Evolutionary conservation across 331 rosid species (phyloP), one percentile per base, ranked within the genome.

Genomic region (Rosa hybrid): DNA sequence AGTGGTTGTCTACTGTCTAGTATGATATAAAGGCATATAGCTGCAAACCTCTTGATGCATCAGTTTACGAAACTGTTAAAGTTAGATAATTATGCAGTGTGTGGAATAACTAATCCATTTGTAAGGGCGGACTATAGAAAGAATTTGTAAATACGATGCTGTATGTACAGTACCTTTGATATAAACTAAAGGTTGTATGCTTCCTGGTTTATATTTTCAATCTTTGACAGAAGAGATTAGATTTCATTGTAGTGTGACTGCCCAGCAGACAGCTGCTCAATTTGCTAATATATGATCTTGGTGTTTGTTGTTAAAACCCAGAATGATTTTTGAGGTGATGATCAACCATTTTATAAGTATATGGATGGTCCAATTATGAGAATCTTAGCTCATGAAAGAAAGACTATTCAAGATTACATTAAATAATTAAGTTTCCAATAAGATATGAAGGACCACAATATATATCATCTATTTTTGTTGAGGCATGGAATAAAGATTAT

Each of bases 141-240:
- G 16, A 63, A 27, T 25, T 63, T 13, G 67, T 10, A 30, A 14
- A 27, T 64, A 30, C 3, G 3, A 8, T 64, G 70, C 42, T 64
- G 70, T 16, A 64, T 64, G 70, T 30, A 14, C 70, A 64, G 67
- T 60, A 3, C n/a, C 10, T 30, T 30, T 64, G 44, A 64, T 13
- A 64, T 64, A 64, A 30, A 60, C 9, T 63, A 25, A 27, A 64
- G 44, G 70, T 2, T 64, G 4, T 64, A 7, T 30, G 41, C 45
- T 34, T 64, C 44, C 70, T 64, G 44, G n/a, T 30, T 51, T 8
- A 49, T 39, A n/a, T 78, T 77, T 48, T 51, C 56, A 68, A 78
- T 78, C 81, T 78, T 78, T 77, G 76, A 68, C 59, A 68, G 23
- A 38, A 14, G 70, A 49, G 0, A 78, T 13, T 69, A 78, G 76